phyloP scores from a whole-genome alignment of 768 basidiomycete species.

The Cystobasidiopsis lactophilus region DNA sequence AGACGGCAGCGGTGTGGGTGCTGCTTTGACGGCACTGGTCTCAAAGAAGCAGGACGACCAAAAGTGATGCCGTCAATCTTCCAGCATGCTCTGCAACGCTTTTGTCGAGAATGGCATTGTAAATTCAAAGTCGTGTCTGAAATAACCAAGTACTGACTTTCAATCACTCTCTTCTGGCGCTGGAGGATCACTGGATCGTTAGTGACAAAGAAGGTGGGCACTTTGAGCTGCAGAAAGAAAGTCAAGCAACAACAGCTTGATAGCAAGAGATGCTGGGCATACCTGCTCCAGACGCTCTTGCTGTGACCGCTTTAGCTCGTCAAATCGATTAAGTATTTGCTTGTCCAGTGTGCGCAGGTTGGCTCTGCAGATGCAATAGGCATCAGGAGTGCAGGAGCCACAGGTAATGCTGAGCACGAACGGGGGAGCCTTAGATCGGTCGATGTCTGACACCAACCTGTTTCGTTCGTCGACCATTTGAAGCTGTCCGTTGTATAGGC shows the following conservation, averaged over 20 bases:
- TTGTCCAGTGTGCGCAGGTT: background rate
- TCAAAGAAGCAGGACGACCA: conserved; percentile 37
- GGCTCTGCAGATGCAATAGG: background rate
- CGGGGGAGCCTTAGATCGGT: background rate
- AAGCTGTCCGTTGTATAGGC: too few species aligned
- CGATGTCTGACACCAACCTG: background rate
- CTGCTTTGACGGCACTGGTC: conserved; percentile 68
- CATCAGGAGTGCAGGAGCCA: background rate
- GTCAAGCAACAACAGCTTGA: background rate
- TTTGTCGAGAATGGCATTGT: background rate
- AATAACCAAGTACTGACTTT: background rate
- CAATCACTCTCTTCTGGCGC: background rate
- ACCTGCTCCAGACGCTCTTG: background rate
- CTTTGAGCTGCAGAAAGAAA: background rate
- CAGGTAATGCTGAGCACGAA: background rate
- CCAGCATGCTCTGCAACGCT: background rate
- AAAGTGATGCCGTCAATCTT: background rate
- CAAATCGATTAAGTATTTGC: background rate
- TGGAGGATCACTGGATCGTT: background rate
- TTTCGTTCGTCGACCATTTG: background rate
- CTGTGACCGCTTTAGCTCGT: background rate
- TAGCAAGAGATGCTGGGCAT: background rate
- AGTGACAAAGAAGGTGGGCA: background rate
- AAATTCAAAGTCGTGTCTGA: background rate
- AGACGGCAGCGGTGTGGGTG: conserved; percentile 91